Percentiles rank a stretch among this genome's conserved stretches.
Evolutionary conservation across 257 asterid genomes (phyloP).

Genomic region (Echium plantagineum): DNA sequence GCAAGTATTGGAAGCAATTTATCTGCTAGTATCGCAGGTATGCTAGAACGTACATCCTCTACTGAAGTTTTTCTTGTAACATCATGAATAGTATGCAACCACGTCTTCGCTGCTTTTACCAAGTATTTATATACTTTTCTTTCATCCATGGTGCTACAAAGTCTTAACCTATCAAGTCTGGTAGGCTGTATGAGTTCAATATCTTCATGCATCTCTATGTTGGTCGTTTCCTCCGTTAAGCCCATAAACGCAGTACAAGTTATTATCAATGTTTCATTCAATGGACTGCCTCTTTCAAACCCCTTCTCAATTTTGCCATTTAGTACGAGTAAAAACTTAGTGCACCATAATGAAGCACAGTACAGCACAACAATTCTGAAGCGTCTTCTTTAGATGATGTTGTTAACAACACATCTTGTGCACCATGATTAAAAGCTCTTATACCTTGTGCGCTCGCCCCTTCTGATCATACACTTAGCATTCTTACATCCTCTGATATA

Average conservation of each 20-base stretch:
- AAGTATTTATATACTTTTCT: neutral
- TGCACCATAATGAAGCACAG: neutral
- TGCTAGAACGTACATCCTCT: neutral
- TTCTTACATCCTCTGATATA: constrained; percentile 3
- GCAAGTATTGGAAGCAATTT: constrained; percentile 76
- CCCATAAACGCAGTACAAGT: too few species aligned
- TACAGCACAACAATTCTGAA: neutral
- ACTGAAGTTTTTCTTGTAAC: neutral
- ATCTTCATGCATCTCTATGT: too few species aligned
- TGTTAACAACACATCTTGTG: neutral
- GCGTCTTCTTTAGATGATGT: neutral
- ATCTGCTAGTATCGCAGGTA: constrained; percentile 75
- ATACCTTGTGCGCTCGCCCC: neutral
- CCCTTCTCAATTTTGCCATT: neutral
- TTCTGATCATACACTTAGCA: neutral
- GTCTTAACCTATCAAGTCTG: too few species aligned
- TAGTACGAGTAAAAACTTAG: neutral
- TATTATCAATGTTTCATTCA: too few species aligned
- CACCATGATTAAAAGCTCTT: too few species aligned
- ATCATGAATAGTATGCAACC: neutral
- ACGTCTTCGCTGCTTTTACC: neutral
- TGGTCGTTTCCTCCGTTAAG: too few species aligned
- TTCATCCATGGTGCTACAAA: neutral
- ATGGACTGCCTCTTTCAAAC: neutral
- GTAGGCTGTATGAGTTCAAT: too few species aligned